Base-by-base conservation (phyloP, 2,329 filamentous ascomycete species). In the Trichoderma cornu-damae region DNA sequence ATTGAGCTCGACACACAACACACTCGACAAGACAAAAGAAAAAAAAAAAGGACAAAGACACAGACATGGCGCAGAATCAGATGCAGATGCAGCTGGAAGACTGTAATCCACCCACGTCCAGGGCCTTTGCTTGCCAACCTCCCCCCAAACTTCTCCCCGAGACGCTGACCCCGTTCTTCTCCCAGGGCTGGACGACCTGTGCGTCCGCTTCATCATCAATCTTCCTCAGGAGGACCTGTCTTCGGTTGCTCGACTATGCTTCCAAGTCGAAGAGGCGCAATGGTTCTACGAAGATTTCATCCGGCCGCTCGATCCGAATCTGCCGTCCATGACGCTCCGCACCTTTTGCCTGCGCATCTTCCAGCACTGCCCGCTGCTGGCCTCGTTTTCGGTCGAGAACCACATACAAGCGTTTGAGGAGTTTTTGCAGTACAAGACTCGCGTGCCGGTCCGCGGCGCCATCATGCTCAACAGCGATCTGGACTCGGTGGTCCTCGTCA, bases 241-340 rank as follows among this genome's bases (percentile, higher is more conserved):
- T 63, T 91, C 89, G 2, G 89, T 96, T 58, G 90, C 91, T 70
- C 88, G 94, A 69, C 94, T 99, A 74, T 97, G 93, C 75, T 99
- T 99, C 72, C 92, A 97, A 75, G 89, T 99, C 65, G 94, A 99
- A 74, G 95, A 99, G 75, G 94, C 94, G 66, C 95, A 99, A 85
- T 99, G 94, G 94, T 99, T 96, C 75, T 99, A 99, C 83, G 94
- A 99, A 79, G 94, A 99, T 74, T 99, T 99, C 70, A 90, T 99
- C 71, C 89, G 94, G 47, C 92, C 93, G 37, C 79, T 94, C 62
- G 89, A 96, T 72, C 87, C 91, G 52, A 81, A 81, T 37, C 80
- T 99, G 9, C 94, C 94, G 4, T 91, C 88, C 56, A 87, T 97
- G 79, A 84, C 86, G 44, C 81, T 99, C 32, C 86, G 89, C 64